Base-by-base conservation (phyloP, 2,329 filamentous ascomycete genomes). In the Lachnellula occidentalis region DNA sequence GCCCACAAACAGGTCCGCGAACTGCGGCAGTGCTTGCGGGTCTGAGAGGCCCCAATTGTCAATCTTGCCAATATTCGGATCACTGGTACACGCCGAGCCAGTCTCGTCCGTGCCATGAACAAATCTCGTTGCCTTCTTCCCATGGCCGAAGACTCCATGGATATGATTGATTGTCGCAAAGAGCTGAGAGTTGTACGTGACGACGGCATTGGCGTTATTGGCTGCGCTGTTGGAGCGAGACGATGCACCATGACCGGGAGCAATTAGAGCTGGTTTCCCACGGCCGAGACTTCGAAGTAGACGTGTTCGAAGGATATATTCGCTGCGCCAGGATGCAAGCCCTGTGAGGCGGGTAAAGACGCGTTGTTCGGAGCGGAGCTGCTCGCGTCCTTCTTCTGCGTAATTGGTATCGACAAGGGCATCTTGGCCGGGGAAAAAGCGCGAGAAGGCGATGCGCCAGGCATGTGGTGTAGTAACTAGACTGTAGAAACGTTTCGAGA, bases 291-390 rank as follows among this genome's bases (percentile, higher is more conserved):
- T 94, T 45, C 91, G 83, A 50, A 97, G 74, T 50, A 97, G 79
- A 46, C 90, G 82, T 2, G 91, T 96, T 46, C 94, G 82, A 54
- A 96, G 74, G 47, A 97, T 87, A 66, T 97, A 99, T 71, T 99
- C 94, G 71, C 90, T 96, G 63, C 92, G 83, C 92, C 94, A 97
- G 8, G 92, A 94, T n/a, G 91, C 88, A 58, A 92, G 74, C 3
- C 85, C 79, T 9, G 89, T 95, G 52, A 99, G 78, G 43, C 92
- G 84, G 15, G 88, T 83, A 66, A 97, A 99, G 60, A 83, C 81
- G 45, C 91, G 87, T 63, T 82, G 81, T 66, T 94, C 88, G 1
- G 87, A 86, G 27, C 82, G 81, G 45, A 91, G 74, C 52, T 70
- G 71, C 65, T 82, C 83, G 51, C 73, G 71, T 45, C 72, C 70